Conservation (phyloP, 495 filamentous ascomycete genomes). For the Rusavskia elegans region DNA sequence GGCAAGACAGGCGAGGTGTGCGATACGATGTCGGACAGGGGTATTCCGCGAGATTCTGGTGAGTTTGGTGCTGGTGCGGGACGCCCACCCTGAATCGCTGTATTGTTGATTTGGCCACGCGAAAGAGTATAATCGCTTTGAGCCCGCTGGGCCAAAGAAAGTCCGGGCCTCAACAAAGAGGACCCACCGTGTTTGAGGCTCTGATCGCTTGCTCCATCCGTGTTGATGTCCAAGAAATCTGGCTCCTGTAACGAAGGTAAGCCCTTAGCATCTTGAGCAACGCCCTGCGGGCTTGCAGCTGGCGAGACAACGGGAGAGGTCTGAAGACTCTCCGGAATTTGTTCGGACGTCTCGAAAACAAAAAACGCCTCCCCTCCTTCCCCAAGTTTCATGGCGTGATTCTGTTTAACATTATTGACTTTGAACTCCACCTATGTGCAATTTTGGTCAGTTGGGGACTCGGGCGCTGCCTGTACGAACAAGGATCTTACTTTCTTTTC, state of each 20-base stretch:
- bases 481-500: constrained; percentile 68
- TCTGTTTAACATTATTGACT: constrained; percentile 81
- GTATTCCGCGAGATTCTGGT: background rate
- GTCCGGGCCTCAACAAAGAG: constrained; percentile 5
- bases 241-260: constrained; percentile 55
- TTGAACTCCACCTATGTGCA: constrained; percentile 67
- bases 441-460: constrained; percentile 9
- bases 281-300: constrained; percentile 56
- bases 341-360: constrained; percentile 84
- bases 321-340: constrained; percentile 76
- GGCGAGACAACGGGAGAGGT: constrained; percentile 89
- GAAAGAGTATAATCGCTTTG: constrained; percentile 32
- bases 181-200: background rate
- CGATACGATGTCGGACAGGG: constrained; percentile 20
- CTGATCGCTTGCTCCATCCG: constrained; percentile 5
- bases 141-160: constrained; percentile 17
- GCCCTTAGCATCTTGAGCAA: constrained; percentile 35
- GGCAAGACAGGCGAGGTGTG: constrained; percentile 17
- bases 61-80: background rate
- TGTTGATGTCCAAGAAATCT: constrained; percentile 63
- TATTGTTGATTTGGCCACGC: background rate
- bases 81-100: background rate
- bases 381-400: constrained; percentile 95
- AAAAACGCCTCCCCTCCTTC: constrained; percentile 98
- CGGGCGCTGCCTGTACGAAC: background rate